Evolutionary conservation across 2,329 filamentous ascomycete genomes (phyloP), one percentile per base, ranked within the genome.

Genomic region (Grosmannia clavigera): DNA sequence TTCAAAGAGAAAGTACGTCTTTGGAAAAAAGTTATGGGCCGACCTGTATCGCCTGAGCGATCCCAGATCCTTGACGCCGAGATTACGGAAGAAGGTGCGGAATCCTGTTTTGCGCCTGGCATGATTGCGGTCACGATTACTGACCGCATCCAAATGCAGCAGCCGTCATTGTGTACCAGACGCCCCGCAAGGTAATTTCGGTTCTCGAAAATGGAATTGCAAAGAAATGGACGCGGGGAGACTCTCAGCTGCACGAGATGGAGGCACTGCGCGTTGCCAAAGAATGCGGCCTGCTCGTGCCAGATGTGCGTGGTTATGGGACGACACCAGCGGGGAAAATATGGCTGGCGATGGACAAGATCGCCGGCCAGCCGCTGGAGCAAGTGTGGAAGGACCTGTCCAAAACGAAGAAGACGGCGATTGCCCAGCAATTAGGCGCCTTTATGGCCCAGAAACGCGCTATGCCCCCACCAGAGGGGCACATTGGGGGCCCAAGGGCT

Each of bases 311-410:
- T 54, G 51, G 62, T 2, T 61, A 55, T 38, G 33, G 63, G 25
- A 55, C 25, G 16, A 61, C 57, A 22, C 33, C 63, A 7, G 62
- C 66, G 14, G 65, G 65, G 9, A 25, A 63, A 22, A 56, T 38
- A 25, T 56, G 52, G 35, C 67, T 69, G 29, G n/a, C 57, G 4
- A 70, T 70, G 68, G 61, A 61, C 2, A 67, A 67, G 22, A 60
- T 69, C 38, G 22, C 62, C 51, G 67, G 69, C 4, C 40, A 68
- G 65, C n/a, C 19, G 66, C 3, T 70, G 68, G 68, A 64, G 27
- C 12, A 35, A 1, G 51, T 33, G 14, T 54, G 51, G 51, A 33
- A 14, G 5, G 29, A 22, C 12, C 25, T 54, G 25, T 54, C 51
- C 14, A n/a, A 12, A 12, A 7, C 11, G 4, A 5, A 54, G 5